Evolutionary conservation across 2,329 filamentous ascomycete species (phyloP).

Genomic region (Knufia fluminis): DNA sequence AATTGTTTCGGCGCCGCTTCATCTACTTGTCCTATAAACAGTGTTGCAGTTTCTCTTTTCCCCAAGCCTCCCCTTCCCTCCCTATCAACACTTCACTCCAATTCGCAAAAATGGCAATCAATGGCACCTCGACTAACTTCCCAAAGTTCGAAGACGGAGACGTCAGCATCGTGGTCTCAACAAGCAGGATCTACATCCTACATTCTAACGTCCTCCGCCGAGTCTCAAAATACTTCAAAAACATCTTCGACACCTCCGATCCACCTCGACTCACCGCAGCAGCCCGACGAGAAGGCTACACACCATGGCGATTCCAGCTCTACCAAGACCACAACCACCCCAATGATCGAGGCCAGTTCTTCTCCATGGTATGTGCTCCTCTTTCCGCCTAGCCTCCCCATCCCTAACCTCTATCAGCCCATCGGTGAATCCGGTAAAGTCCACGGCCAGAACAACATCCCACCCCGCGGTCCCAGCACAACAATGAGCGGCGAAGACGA

Average conservation of each 20-base stretch:
- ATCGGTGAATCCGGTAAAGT: slow-evolving; percentile 4
- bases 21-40: too few species aligned
- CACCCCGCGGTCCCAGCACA: slow-evolving; percentile 13
- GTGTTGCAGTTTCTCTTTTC: not conserved
- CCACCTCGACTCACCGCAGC: slow-evolving; percentile 25
- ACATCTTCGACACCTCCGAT: slow-evolving; percentile 19
- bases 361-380: slow-evolving; percentile 15
- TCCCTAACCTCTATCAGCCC: not conserved
- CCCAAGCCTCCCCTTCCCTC: not conserved
- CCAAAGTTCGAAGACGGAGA: slow-evolving; percentile 33
- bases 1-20: too few species aligned
- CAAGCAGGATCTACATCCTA: slow-evolving; percentile 30
- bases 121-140: slow-evolving; percentile 22
- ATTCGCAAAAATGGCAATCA: slow-evolving; percentile 15
- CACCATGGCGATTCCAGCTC: slow-evolving; percentile 23
- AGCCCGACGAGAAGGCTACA: slow-evolving; percentile 23
- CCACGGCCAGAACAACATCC: slow-evolving; percentile 5
- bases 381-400: not conserved
- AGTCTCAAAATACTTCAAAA: slow-evolving; percentile 21
- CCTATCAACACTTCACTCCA: not conserved
- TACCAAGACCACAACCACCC: not conserved
- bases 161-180: slow-evolving; percentile 30
- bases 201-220: slow-evolving; percentile 27
- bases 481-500: slow-evolving; percentile 30
- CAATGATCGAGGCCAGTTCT: slow-evolving; percentile 13